Evolutionary conservation across 2,329 filamentous ascomycete species (phyloP), one percentile per base, ranked within the genome.

Genomic region (Amphichorda felina): DNA sequence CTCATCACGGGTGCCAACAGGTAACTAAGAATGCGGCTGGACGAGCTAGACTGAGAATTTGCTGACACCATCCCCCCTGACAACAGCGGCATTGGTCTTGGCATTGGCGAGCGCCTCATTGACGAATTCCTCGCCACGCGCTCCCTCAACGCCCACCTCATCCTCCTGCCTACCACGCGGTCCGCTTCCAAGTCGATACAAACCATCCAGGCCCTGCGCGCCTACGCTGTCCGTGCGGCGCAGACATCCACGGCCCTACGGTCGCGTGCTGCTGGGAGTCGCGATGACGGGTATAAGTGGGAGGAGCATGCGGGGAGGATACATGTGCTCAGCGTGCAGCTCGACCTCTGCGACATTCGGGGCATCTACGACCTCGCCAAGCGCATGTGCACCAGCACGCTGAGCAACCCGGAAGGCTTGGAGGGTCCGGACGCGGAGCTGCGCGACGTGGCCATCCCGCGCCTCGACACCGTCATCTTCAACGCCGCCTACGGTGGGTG

Each of bases 401-500:
- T 75, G 25, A 59, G 55, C 45, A 68, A 70, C 40, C 63, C 63
- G 11, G 58, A 56, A 9, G 56, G 55, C 4, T 43, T 52, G 26
- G 50, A 55, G 33, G 39, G 37, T 18, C 37, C 21, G 27, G 38
- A 37, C 27, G 38, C 15, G 8, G 15, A 21, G 31, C 49, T 66
- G 26, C 51, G 50, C 15, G 55, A 63, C 27, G 60, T 74, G 15
- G 59, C 58, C 15, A 64, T 86, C 28, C 79, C 83, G 2, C 76
- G 79, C 43, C 65, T 98, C 21, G 86, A 96, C 56, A 72, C 72
- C 2, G 66, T 91, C 16, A 67, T 96, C 26, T 79, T 84, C 53
- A 95, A 95, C 56, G 89, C 89, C 13, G 91, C 88, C 1, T 80
- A 89, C 27, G 86, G 87, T 16, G 87, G 85, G 2, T 94, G 86